Conservation (phyloP, 441 rosid genomes). For the Gossypium schwendimanii region DNA sequence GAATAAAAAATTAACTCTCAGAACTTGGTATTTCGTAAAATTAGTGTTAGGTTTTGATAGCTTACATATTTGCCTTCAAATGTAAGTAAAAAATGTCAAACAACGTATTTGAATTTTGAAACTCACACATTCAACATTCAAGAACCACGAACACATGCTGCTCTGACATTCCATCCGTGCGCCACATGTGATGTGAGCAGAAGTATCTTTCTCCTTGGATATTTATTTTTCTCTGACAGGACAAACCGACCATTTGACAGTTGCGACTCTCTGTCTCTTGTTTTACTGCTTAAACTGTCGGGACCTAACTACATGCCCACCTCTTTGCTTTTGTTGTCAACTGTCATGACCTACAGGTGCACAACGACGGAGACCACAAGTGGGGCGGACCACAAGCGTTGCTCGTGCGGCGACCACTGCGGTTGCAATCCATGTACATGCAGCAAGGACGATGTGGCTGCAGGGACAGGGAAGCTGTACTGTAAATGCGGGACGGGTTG, state of each 20-base stretch:
- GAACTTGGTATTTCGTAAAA: too few species aligned
- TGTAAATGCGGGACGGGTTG: slow-evolving; percentile 52
- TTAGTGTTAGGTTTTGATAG: too few species aligned
- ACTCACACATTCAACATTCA: neutral
- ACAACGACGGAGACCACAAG: slow-evolving; percentile 13
- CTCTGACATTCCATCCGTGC: neutral
- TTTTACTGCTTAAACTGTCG: neutral
- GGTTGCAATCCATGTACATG: slow-evolving; percentile 66
- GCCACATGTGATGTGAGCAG: neutral
- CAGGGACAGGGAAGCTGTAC: slow-evolving; percentile 24
- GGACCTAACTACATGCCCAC: neutral
- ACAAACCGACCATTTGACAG: neutral
- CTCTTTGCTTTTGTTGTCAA: neutral
- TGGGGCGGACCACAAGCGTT: slow-evolving; percentile 28
- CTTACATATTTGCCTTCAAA: too few species aligned
- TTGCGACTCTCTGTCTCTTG: neutral
- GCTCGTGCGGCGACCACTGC: slow-evolving; percentile 59
- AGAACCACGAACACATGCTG: neutral
- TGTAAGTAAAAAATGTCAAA: too few species aligned
- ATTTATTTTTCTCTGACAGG: neutral
- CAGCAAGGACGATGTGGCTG: slow-evolving; percentile 1
- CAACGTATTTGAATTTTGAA: neutral
- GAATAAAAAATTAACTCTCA: too few species aligned
- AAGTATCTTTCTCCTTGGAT: neutral
- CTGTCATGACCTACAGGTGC: slow-evolving; percentile 25